A percentile compares a stretch with the other conserved stretches of the same genome.
phyloP scores from a whole-genome alignment of 495 filamentous ascomycete genomes.

The Tuber aestivum region DNA sequence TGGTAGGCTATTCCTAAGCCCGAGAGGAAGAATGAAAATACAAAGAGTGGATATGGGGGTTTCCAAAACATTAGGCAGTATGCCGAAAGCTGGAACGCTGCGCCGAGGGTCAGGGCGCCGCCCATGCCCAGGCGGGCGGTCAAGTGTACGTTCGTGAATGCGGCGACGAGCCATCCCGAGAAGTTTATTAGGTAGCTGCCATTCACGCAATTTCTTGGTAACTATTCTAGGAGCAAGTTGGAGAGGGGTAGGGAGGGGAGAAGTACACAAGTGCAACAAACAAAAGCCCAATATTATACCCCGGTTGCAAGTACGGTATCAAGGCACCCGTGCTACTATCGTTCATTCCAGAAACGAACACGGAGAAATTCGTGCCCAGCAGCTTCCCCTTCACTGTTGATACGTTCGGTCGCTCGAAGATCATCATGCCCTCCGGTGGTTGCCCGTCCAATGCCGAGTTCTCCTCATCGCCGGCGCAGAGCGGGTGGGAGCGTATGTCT shows the following conservation, averaged over 20 bases:
- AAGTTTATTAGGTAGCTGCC: constrained; percentile 59
- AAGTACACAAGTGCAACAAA: constrained; percentile 33
- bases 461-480: constrained; percentile 13
- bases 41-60: constrained; percentile 64
- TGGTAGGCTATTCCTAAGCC: constrained; percentile 63
- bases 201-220: neutral
- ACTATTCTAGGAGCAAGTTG: neutral
- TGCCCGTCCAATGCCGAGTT: constrained; percentile 16
- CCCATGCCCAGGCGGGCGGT: constrained; percentile 57
- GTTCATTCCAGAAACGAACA: constrained; percentile 54
- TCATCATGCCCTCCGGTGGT: constrained; percentile 25
- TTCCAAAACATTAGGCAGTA: constrained; percentile 60
- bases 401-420: constrained; percentile 29
- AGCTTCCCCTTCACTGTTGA: constrained; percentile 25
- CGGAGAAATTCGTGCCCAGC: constrained; percentile 23
- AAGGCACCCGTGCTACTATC: constrained; percentile 65
- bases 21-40: constrained; percentile 58
- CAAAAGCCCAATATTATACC: constrained; percentile 35
- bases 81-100: constrained; percentile 49
- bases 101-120: constrained; percentile 54
- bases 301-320: constrained; percentile 59
- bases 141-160: constrained; percentile 57
- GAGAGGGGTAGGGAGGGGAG: neutral
- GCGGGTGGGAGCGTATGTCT: neutral
- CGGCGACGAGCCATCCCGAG: constrained; percentile 66